Percentiles rank a stretch among this genome's conserved stretches.
Conservation (phyloP, 306 rosid genomes). For the Erythrophleum fordii region DNA sequence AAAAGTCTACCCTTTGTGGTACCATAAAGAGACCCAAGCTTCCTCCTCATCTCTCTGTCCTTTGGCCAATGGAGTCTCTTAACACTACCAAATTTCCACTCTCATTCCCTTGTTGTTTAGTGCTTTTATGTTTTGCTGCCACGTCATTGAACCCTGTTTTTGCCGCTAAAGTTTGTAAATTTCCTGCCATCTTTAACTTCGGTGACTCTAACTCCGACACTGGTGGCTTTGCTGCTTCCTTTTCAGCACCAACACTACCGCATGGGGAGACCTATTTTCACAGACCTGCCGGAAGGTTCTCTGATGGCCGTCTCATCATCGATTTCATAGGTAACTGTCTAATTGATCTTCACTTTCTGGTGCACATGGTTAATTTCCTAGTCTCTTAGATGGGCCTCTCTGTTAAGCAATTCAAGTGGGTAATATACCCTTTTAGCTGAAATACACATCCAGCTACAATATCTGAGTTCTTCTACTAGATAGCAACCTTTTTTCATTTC, state of each 20-base stretch:
- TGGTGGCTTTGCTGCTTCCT: constrained; percentile 14
- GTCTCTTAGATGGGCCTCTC: not conserved
- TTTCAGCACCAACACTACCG: not conserved
- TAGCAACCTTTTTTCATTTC: not conserved
- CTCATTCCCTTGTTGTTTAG: not conserved
- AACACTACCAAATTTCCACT: not conserved
- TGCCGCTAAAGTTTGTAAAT: not conserved
- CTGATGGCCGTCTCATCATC: constrained; percentile 50
- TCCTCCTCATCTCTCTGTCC: not conserved
- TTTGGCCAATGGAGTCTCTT: not conserved
- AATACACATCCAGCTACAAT: not conserved
- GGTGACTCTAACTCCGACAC: constrained; percentile 19
- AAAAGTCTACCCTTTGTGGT: not conserved
- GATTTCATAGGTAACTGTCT: constrained; percentile 50
- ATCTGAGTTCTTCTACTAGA: not conserved
- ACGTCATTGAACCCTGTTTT: not conserved
- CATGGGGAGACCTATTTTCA: constrained; percentile 19
- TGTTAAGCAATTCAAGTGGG: not conserved
- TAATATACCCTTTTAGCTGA: not conserved
- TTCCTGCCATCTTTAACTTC: constrained; percentile 9
- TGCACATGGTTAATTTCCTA: not conserved
- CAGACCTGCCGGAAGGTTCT: not conserved
- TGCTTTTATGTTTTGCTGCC: not conserved
- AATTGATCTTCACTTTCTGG: not conserved
- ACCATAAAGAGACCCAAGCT: not conserved